Evolutionary conservation across 441 rosid genomes (phyloP).

Genomic region (Gossypium schwendimanii): DNA sequence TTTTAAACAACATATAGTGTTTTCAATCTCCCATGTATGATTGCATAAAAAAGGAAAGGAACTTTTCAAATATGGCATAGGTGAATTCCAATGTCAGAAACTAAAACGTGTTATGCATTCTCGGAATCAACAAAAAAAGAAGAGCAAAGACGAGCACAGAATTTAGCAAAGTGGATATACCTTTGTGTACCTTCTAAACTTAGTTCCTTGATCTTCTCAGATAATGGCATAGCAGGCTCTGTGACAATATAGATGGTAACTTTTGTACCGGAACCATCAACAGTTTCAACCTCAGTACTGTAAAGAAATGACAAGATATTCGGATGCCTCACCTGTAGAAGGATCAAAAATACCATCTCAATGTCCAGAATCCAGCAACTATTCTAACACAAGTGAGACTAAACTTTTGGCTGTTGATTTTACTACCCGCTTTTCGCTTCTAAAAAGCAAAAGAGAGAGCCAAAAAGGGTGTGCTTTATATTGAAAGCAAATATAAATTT

Average conservation of each 20-base stretch:
- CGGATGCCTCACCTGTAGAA: constrained; percentile 91
- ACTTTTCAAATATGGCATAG: background rate
- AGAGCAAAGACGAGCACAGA: background rate
- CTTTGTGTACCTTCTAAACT: constrained; percentile 87
- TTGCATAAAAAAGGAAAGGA: background rate
- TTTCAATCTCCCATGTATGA: background rate
- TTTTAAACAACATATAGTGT: background rate
- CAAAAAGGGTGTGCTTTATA: background rate
- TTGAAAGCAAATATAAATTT: background rate
- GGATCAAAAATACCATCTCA: background rate
- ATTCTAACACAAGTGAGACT: background rate
- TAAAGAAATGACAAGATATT: constrained; percentile 86
- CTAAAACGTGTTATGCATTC: background rate
- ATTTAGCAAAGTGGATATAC: constrained; percentile 28
- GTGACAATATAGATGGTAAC: constrained; percentile 89
- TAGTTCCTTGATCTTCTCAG: constrained; percentile 89
- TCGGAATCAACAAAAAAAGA: background rate
- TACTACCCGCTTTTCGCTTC: background rate
- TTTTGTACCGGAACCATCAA: constrained; percentile 62
- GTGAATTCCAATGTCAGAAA: background rate
- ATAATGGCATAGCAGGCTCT: constrained; percentile 87
- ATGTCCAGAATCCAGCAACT: background rate
- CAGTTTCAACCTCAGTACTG: constrained; percentile 81
- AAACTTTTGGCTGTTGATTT: background rate
- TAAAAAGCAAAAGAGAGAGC: background rate